phyloP scores from a whole-genome alignment of 495 filamentous ascomycete genomes.

The Penicillium antarcticum region DNA sequence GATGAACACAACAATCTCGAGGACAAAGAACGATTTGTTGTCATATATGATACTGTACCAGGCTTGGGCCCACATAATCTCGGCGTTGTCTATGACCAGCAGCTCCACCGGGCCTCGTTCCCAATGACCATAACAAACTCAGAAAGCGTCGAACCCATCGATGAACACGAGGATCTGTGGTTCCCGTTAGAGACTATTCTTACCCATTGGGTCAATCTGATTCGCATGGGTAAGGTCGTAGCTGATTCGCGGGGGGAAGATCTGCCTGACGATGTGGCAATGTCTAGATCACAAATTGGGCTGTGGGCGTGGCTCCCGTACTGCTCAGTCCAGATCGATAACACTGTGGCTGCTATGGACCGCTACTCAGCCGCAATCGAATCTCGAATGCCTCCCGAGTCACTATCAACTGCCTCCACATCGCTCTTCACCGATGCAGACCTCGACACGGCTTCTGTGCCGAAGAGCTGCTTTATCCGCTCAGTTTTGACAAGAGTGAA shows the following conservation, averaged over 20 bases:
- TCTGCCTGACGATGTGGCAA: background rate
- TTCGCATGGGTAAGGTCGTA: slow-evolving; percentile 22
- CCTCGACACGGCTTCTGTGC: slow-evolving; percentile 29
- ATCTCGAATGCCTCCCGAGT: slow-evolving; percentile 15
- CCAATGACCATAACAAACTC: slow-evolving; percentile 6
- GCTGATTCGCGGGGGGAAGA: too few relatives aligned
- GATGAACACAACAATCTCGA: slow-evolving; percentile 13
- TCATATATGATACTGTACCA: slow-evolving; percentile 8
- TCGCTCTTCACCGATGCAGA: slow-evolving; percentile 18
- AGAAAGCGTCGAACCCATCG: slow-evolving; percentile 12
- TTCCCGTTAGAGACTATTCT: slow-evolving; percentile 37
- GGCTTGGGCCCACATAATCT: slow-evolving; percentile 11
- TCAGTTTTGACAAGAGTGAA: slow-evolving; percentile 25
- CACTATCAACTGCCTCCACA: background rate
- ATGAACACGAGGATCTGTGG: slow-evolving; percentile 28
- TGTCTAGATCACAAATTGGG: background rate
- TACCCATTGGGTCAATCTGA: slow-evolving; percentile 32
- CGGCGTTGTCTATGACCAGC: slow-evolving; percentile 21
- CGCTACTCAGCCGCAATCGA: slow-evolving; percentile 11
- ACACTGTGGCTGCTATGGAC: slow-evolving; percentile 14
- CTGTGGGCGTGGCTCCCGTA: slow-evolving; percentile 18
- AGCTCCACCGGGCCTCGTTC: slow-evolving; percentile 11
- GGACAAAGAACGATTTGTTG: slow-evolving; percentile 16
- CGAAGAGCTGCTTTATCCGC: slow-evolving; percentile 28
- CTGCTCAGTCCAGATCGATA: slow-evolving; percentile 14